Percentiles rank a stretch among this genome's conserved stretches.
phyloP scores from a whole-genome alignment of 768 basidiomycete species.

The Leucogyrophana mollusca region DNA sequence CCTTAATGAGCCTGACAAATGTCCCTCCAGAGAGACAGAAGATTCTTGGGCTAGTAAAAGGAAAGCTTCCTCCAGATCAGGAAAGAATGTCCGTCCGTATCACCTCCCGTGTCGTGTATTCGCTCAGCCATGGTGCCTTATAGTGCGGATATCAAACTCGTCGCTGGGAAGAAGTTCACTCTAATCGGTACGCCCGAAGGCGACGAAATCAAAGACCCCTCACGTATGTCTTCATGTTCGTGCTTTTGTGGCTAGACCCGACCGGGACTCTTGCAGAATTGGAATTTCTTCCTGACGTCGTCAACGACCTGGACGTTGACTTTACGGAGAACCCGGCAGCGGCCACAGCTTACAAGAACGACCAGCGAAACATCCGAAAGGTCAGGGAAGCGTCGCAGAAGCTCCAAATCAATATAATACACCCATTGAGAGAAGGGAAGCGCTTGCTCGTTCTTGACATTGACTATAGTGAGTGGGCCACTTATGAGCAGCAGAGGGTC shows the following conservation, averaged over 20 bases:
- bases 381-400: conserved; percentile 70
- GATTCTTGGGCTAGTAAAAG: conserved; percentile 81
- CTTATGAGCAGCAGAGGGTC: not conserved
- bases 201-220: conserved; percentile 80
- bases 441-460: conserved; percentile 84
- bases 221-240: conserved; percentile 37
- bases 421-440: conserved; percentile 74
- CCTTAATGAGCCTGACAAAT: conserved; percentile 64
- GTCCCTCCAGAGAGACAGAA: conserved; percentile 88
- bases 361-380: conserved; percentile 80
- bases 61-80: conserved; percentile 77
- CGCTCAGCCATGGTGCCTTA: conserved; percentile 4
- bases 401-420: conserved; percentile 68
- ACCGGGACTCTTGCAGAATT: conserved; percentile 42
- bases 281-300: conserved; percentile 62
- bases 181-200: conserved; percentile 85
- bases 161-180: conserved; percentile 73
- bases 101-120: not conserved
- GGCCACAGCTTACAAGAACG: conserved; percentile 62
- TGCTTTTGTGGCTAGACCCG: not conserved
- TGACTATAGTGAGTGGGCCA: conserved; percentile 67
- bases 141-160: conserved; percentile 60
- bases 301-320: conserved; percentile 84
- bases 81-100: conserved; percentile 48
- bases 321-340: conserved; percentile 61